These are phyloP conservation scores for Iodosphaeria phyllophila DNA, from an alignment of 2,329 filamentous ascomycete species.

Conservation along the genomic window DNA sequence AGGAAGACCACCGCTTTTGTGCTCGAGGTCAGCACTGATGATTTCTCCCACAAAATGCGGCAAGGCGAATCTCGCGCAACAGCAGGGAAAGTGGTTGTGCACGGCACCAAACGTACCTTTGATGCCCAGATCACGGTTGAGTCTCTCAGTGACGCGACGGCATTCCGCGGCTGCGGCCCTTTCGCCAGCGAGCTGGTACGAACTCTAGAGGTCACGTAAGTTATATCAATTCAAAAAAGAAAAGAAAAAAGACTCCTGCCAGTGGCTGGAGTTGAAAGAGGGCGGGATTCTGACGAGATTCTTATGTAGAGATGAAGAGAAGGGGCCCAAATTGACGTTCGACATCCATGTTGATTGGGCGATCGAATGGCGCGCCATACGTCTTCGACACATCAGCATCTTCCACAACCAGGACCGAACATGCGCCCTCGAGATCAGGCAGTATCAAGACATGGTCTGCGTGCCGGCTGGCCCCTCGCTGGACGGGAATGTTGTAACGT, in stretches of 20 bases:
- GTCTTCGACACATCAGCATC: slow-evolving; percentile 8
- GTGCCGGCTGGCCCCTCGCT: neutral
- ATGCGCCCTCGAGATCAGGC: slow-evolving; percentile 9
- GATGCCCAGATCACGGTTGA: slow-evolving; percentile 10
- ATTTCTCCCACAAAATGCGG: slow-evolving; percentile 6
- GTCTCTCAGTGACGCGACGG: slow-evolving; percentile 5
- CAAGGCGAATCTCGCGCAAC: slow-evolving; percentile 1
- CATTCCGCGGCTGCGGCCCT: slow-evolving; percentile 5
- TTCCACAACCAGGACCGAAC: slow-evolving; percentile 3
- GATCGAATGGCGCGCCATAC: slow-evolving; percentile 6
- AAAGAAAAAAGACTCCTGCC: slow-evolving; percentile 1
- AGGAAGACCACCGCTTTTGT: slow-evolving; percentile 5
- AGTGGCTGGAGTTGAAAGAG: slow-evolving; percentile 5
- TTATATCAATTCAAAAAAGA: slow-evolving; percentile 1
- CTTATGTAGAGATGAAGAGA: too few species aligned
- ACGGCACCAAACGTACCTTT: slow-evolving; percentile 11
- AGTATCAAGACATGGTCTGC: slow-evolving; percentile 12
- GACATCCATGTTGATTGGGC: slow-evolving; percentile 6
- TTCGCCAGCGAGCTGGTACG: slow-evolving; percentile 10
- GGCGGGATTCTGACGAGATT: too few species aligned
- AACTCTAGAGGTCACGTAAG: slow-evolving; percentile 10
- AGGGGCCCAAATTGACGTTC: slow-evolving; percentile 8
- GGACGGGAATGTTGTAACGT: slow-evolving; percentile 1
- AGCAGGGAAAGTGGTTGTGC: slow-evolving; percentile 7
- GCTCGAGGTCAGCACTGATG: slow-evolving; percentile 9